Conservation (phyloP, 345 rosid species). For the Pelargonium nanum region DNA sequence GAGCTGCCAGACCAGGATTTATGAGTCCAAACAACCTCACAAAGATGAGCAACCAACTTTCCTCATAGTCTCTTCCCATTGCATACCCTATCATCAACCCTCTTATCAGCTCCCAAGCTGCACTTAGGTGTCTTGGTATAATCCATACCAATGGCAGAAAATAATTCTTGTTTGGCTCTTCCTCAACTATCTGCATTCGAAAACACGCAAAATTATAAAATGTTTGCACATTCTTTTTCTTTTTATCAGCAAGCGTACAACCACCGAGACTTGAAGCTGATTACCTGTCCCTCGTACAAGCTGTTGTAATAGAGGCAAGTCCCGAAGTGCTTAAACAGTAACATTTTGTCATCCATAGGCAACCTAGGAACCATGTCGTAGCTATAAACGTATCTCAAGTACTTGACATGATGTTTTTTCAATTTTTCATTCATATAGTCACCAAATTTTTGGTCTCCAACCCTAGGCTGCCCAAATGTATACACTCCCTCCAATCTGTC, state of each 20-base stretch:
- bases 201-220: too few species aligned
- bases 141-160: slow-evolving; percentile 19
- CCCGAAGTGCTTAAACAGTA: slow-evolving; percentile 76
- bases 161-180: slow-evolving; percentile 43
- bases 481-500: slow-evolving; percentile 48
- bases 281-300: slow-evolving; percentile 35
- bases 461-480: slow-evolving; percentile 76
- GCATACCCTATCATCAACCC: slow-evolving; percentile 33
- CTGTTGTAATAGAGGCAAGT: slow-evolving; percentile 44
- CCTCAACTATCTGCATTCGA: slow-evolving; percentile 41
- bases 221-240: too few species aligned
- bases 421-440: slow-evolving; percentile 39
- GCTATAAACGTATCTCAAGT: slow-evolving; percentile 55
- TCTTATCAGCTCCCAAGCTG: slow-evolving; percentile 42
- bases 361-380: slow-evolving; percentile 63
- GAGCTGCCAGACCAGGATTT: too few species aligned
- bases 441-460: slow-evolving; percentile 54
- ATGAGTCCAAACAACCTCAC: too few species aligned
- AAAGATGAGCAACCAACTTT: too few species aligned
- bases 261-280: too few species aligned
- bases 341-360: slow-evolving; percentile 47
- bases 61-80: too few species aligned
- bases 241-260: too few species aligned
- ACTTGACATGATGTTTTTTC: slow-evolving; percentile 20
- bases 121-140: slow-evolving; percentile 22